Percentiles rank a stretch among this genome's conserved stretches.
Conservation (phyloP, 179 eudicot genomes). For the Beta corolliflora region DNA sequence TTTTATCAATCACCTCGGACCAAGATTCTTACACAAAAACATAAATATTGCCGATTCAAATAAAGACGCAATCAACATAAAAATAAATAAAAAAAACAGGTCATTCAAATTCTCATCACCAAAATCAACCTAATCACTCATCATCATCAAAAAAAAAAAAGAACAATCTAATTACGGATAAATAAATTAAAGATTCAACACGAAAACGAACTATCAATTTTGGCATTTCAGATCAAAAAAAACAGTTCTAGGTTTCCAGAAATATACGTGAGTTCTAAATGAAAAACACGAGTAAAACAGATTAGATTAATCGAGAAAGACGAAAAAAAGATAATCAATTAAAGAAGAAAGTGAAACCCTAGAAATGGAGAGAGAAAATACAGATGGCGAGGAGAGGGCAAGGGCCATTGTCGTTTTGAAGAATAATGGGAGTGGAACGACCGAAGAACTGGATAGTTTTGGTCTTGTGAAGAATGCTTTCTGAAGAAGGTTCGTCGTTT, state of each 20-base stretch:
- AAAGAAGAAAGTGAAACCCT: conserved; percentile 34
- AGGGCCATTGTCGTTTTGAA: conserved; percentile 96
- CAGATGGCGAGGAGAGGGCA: conserved; percentile 97
- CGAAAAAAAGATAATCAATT: background rate
- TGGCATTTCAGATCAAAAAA: background rate
- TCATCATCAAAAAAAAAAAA: too few species aligned
- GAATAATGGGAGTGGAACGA: conserved; percentile 71
- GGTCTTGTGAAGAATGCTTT: conserved; percentile 51
- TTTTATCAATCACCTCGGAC: background rate
- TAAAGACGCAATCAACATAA: background rate
- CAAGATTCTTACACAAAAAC: background rate
- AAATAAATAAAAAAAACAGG: too few species aligned
- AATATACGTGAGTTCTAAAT: background rate
- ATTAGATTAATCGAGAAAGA: background rate
- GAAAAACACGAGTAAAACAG: background rate
- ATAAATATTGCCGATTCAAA: background rate
- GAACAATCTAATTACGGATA: background rate
- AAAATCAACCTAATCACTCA: background rate
- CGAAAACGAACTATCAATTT: background rate
- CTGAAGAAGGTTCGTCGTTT: conserved; percentile 25
- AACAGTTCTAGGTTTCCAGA: background rate
- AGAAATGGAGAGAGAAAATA: conserved; percentile 37
- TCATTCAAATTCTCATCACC: background rate
- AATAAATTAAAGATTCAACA: background rate
- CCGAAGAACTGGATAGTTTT: conserved; percentile 72